A percentile compares a stretch with the other conserved stretches of the same genome.
These are phyloP conservation scores for Trypanosoma lewisi DNA, from an alignment of 208 protist species.

Conservation along the genomic window DNA sequence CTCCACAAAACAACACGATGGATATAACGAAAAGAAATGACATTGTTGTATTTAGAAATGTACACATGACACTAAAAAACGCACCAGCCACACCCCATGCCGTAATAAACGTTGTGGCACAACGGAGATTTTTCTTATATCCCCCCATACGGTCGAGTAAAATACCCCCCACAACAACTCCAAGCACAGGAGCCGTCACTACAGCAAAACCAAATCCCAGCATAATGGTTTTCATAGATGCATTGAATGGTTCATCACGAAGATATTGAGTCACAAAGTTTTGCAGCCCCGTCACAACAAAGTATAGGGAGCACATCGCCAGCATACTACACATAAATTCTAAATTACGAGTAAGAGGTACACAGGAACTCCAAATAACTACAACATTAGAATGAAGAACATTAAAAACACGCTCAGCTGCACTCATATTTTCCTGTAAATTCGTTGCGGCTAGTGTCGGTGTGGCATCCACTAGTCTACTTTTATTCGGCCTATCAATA, in stretches of 20 bases:
- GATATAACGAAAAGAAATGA: conserved; percentile 82
- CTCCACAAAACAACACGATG: conserved; percentile 85
- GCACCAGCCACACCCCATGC: conserved; percentile 55
- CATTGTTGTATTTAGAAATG: conserved; percentile 62
- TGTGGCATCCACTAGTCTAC: neutral
- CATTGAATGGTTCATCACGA: conserved; percentile 68
- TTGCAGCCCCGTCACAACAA: conserved; percentile 89
- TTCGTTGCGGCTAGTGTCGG: neutral
- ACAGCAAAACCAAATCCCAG: conserved; percentile 74
- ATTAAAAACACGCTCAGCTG: conserved; percentile 16
- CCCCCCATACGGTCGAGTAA: conserved; percentile 85
- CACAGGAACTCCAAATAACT: conserved; percentile 23
- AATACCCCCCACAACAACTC: conserved; percentile 80
- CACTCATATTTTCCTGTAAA: neutral
- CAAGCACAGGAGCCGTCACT: conserved; percentile 79
- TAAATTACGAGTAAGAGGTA: conserved; percentile 43
- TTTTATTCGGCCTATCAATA: conserved; percentile 41
- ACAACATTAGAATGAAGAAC: conserved; percentile 13
- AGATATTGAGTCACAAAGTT: conserved; percentile 93
- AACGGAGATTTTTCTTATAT: conserved; percentile 71
- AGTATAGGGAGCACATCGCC: conserved; percentile 89
- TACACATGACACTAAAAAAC: conserved; percentile 66
- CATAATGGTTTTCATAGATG: conserved; percentile 80
- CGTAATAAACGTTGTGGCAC: conserved; percentile 52
- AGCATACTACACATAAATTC: conserved; percentile 78